phyloP scores from a whole-genome alignment of 495 filamentous ascomycete genomes.

The Tetracladium setigerum region DNA sequence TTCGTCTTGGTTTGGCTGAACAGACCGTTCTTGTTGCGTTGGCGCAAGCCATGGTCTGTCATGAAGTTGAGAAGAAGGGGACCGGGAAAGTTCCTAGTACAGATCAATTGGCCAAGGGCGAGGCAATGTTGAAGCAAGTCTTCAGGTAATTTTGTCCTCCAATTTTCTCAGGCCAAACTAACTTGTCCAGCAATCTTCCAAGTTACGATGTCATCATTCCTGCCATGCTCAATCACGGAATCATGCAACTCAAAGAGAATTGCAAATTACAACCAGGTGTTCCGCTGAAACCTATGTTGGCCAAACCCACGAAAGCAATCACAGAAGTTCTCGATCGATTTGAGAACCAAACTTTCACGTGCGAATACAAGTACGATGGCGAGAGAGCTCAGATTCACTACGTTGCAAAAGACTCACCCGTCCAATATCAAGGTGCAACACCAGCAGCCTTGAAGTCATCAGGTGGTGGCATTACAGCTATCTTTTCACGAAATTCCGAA shows the following conservation, averaged over 20 bases:
- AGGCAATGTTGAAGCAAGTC: constrained; percentile 77
- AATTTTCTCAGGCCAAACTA: constrained; percentile 8
- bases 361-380: constrained; percentile 98
- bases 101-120: constrained; percentile 71
- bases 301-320: constrained; percentile 98
- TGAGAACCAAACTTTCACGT: constrained; percentile 90
- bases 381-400: constrained; percentile 97
- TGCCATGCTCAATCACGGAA: constrained; percentile 76
- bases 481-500: constrained; percentile 95
- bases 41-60: constrained; percentile 77
- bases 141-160: constrained; percentile 54
- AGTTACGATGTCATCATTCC: constrained; percentile 95
- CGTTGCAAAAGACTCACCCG: constrained; percentile 70
- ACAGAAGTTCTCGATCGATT: constrained; percentile 97
- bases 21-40: constrained; percentile 84
- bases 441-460: constrained; percentile 49
- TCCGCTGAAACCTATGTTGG: constrained; percentile 96
- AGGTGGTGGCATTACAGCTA: constrained; percentile 63
- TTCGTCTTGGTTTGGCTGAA: constrained; percentile 86
- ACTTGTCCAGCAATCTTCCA: constrained; percentile 63
- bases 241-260: constrained; percentile 67
- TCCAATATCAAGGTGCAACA: constrained; percentile 50
- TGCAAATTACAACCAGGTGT: constrained; percentile 94
- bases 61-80: constrained; percentile 64
- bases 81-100: constrained; percentile 58